These are phyloP conservation scores for Populus alba DNA, from an alignment of 345 rosid genomes.

Conservation along the genomic window DNA sequence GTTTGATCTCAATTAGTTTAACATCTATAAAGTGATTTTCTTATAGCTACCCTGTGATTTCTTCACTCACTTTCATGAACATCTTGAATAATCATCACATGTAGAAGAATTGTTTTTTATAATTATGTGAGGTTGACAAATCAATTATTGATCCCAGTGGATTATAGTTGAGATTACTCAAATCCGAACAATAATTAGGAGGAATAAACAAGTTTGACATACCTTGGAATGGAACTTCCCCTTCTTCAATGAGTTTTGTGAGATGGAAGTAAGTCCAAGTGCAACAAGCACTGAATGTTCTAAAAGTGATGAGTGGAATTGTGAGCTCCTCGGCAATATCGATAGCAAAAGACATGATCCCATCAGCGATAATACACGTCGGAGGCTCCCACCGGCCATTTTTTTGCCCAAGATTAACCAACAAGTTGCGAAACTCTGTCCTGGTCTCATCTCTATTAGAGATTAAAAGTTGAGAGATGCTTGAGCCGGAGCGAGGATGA, in stretches of 20 bases:
- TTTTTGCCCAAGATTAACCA: neutral
- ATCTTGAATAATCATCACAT: too few relatives aligned
- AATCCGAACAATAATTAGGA: too few relatives aligned
- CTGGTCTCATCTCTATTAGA: conserved; percentile 1
- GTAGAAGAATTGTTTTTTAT: too few relatives aligned
- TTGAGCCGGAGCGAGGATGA: neutral
- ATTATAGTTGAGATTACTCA: too few relatives aligned
- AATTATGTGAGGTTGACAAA: too few relatives aligned
- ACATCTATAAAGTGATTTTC: too few relatives aligned
- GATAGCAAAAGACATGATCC: conserved; percentile 24
- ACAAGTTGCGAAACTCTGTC: neutral
- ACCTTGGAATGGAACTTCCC: conserved; percentile 21
- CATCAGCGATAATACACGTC: conserved; percentile 25
- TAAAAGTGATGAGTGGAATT: conserved; percentile 13
- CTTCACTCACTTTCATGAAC: too few relatives aligned
- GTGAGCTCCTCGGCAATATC: conserved; percentile 23
- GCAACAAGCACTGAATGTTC: conserved; percentile 17
- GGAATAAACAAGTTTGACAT: too few relatives aligned
- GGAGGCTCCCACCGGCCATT: neutral
- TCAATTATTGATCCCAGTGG: too few relatives aligned
- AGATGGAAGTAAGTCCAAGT: conserved; percentile 18
- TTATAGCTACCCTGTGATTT: too few relatives aligned
- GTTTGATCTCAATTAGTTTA: too few relatives aligned
- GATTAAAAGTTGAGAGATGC: neutral
- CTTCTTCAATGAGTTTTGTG: conserved; percentile 12